Conservation (phyloP, 768 basidiomycete genomes). For the Collybia sordida region DNA sequence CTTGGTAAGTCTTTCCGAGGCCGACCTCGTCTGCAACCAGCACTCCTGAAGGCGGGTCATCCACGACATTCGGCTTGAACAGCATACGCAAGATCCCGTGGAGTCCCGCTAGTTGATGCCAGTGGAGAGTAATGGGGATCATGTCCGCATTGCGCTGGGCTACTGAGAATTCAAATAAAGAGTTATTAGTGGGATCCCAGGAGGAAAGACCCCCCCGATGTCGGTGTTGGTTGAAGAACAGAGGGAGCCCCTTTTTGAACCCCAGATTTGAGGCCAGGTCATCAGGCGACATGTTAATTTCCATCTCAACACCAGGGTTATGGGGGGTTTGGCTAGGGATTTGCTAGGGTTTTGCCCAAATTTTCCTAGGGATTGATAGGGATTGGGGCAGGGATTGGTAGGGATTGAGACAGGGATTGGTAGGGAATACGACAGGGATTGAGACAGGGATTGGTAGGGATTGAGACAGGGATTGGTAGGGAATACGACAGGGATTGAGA, state of each 20-base stretch:
- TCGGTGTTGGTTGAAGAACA: slow-evolving; percentile 18
- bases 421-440: too few species aligned
- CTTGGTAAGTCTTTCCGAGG: slow-evolving; percentile 28
- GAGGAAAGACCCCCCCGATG: slow-evolving; percentile 17
- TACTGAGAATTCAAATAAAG: neutral
- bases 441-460: too few species aligned
- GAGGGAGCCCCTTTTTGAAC: slow-evolving; percentile 14
- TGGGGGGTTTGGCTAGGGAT: too few species aligned
- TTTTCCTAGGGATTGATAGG: too few species aligned
- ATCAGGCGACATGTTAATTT: slow-evolving; percentile 4
- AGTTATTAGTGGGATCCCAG: slow-evolving; percentile 12
- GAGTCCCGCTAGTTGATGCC: slow-evolving; percentile 25
- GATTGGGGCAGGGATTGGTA: too few species aligned
- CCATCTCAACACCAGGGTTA: slow-evolving; percentile 9
- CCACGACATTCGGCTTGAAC: slow-evolving; percentile 3
- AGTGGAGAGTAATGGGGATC: slow-evolving; percentile 8
- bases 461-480: too few species aligned
- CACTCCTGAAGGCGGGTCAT: slow-evolving; percentile 5
- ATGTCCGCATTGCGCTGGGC: neutral
- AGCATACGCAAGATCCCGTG: slow-evolving; percentile 16
- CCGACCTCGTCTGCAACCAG: slow-evolving; percentile 30
- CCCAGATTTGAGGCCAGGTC: slow-evolving; percentile 15
- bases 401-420: too few species aligned
- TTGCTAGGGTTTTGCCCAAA: too few species aligned
- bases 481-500: too few species aligned